These are phyloP conservation scores for Chaetomium globosum DNA, from an alignment of 2,329 filamentous ascomycete species.

Conservation along the genomic window DNA sequence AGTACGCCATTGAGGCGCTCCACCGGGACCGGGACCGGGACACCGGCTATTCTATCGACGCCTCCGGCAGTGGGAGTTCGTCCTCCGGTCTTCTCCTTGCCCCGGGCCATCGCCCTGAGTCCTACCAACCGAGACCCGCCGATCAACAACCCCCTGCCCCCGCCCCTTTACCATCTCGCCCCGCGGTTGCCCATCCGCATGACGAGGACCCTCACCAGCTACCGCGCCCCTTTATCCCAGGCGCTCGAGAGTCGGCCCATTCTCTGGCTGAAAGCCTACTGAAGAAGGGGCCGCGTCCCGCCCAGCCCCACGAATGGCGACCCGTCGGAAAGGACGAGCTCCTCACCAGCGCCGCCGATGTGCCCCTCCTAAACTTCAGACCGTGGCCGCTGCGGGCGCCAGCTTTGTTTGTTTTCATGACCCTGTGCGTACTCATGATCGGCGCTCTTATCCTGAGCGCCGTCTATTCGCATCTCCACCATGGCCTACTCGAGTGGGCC, in stretches of 20 bases:
- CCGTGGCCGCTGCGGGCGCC: conserved; percentile 70
- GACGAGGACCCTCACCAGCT: conserved; percentile 7
- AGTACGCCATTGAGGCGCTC: conserved; percentile 85
- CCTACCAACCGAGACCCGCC: conserved; percentile 13
- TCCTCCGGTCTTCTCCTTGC: conserved; percentile 36
- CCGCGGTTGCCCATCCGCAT: conserved; percentile 11
- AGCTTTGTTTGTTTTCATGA: conserved; percentile 63
- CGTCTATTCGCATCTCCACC: conserved; percentile 63
- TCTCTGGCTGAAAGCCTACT: conserved; percentile 35
- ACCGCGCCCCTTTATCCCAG: conserved; percentile 24
- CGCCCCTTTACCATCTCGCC: conserved; percentile 14
- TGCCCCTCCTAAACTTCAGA: conserved; percentile 65
- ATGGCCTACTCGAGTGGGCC: conserved; percentile 70
- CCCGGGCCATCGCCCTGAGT: conserved; percentile 28
- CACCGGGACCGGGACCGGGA: conserved; percentile 76
- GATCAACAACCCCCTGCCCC: conserved; percentile 11
- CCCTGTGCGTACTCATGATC: conserved; percentile 69
- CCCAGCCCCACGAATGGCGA: conserved; percentile 36
- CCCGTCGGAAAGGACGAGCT: conserved; percentile 40
- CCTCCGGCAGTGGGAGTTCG: conserved; percentile 47
- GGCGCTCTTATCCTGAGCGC: conserved; percentile 72
- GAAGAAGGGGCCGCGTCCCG: conserved; percentile 31
- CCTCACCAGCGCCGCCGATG: conserved; percentile 43
- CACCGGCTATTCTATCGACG: conserved; percentile 56
- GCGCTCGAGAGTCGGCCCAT: conserved; percentile 34